Base-by-base conservation (phyloP, 257 asterid genomes). In the Cinchona pubescens region DNA sequence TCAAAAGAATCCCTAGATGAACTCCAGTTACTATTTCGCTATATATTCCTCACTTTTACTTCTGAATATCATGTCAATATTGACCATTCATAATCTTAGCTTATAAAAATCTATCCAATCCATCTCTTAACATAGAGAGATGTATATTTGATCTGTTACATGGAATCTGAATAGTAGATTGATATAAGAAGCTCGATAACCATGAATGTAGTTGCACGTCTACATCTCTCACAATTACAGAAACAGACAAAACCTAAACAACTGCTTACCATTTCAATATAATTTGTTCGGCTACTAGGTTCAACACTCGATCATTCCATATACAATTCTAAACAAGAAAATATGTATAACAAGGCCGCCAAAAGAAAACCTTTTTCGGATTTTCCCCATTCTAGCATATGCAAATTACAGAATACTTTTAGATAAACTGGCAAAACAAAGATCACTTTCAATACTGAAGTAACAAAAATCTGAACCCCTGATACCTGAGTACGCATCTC, bases 401-500 rank as follows among this genome's bases (percentile, higher is more conserved):
- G 10, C 63, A 69, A 49, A 53, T 75, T 49, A 64, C 63, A n/a
- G 2, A 16, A 51, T 70, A 37, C 9, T n/a, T 19, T 15, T 46
- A 66, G 18, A 11, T 23, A 46, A 14, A 21, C 32, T 30, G 32
- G 38, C 37, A 30, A 61, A 62, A 61, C 56, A 25, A 32, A 29
- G 42, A 29, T 30, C 37, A 7, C 23, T 32, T n/a, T 42, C 29
- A 63, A 51, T 62, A 45, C 18, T 9, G 9, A 69, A 65, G 76
- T 60, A 71, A 59, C 29, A 62, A 56, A 46, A 23, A 53, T 29
- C 74, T 40, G 49, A 48, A 46, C 18, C 63, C 16, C 70, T 34
- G 69, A 37, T 15, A 64, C 30, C 40, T 51, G 60, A 75, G 56
- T 16, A 42, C 32, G 14, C 61, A 61, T 45, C 72, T 68, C 37